phyloP scores from a whole-genome alignment of 768 basidiomycete genomes.

The Gelatoporia subvermispora region DNA sequence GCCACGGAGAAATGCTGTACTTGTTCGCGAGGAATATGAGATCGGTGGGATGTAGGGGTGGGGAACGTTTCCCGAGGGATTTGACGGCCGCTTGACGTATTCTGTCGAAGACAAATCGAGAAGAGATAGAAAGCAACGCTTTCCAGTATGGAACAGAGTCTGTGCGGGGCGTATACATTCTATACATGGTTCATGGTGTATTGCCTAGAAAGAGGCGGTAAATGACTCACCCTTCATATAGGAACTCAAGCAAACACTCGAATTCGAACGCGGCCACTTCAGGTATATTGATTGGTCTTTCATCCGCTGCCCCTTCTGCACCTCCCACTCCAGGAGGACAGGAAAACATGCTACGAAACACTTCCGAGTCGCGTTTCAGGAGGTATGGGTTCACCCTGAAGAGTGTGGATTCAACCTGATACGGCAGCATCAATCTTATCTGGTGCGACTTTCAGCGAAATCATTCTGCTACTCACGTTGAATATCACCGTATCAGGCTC shows the following conservation, averaged over 20 bases:
- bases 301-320: constrained; percentile 29
- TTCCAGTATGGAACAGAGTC: constrained; percentile 26
- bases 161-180: neutral
- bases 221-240: constrained; percentile 33
- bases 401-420: constrained; percentile 31
- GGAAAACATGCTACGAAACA: constrained; percentile 35
- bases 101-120: constrained; percentile 32
- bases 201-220: neutral
- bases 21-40: constrained; percentile 35
- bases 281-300: constrained; percentile 28
- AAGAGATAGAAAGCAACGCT: constrained; percentile 35
- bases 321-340: constrained; percentile 18
- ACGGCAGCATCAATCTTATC: neutral
- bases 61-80: constrained; percentile 11
- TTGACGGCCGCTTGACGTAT: constrained; percentile 31
- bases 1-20: constrained; percentile 36
- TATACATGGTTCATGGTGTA: neutral
- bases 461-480: neutral
- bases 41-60: constrained; percentile 27
- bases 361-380: constrained; percentile 32
- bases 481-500: neutral
- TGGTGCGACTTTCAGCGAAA: neutral
- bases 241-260: constrained; percentile 34
- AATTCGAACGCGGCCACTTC: constrained; percentile 32
- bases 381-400: constrained; percentile 39